Base-by-base conservation (phyloP, 306 rosid genomes). In the Dryas alaskensis region DNA sequence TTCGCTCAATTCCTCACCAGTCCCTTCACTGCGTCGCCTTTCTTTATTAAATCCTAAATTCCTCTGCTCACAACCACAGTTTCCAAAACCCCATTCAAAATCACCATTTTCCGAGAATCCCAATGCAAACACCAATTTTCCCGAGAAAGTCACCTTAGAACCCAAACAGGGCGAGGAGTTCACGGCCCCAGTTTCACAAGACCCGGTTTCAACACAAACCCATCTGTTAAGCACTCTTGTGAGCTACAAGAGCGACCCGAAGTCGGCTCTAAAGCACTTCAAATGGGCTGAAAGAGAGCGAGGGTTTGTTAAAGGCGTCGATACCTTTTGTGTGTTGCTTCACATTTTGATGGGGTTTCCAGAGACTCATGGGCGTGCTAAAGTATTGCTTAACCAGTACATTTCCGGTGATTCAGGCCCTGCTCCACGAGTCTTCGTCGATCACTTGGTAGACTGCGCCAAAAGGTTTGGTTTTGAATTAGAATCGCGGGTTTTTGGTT, bases 291-390 rank as follows among this genome's bases (percentile, higher is more conserved):
- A 80, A 73, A 54, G 45, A 14, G 52, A 69, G 78, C 81, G 82
- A 45, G 88, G 86, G 10, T 83, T 75, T 31, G 77, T 70, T 12
- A 79, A 69, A 61, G 74, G 83, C n/a, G 83, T 72, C 47, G 86
- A 84, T 69, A 73, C 69, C 51, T 9, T 87, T 17, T 87, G 86
- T 55, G 85, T 90, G 60, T 59, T 90, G 79, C 81, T 90, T 76
- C 91, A 88, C 67, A 85, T 86, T 74, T 76, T 88, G 22, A 67
- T 68, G 43, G 72, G 81, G 11, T 67, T 19, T 42, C 60, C 76
- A 14, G 25, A 77, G 58, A 80, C 89, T 16, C 48, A 47, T 0
- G 27, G 10, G 0, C 74, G 1, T 42, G 82, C 79, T 77, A 69
- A 60, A 53, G 6, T 7, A 40, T 67, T 85, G 77, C 90, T 92